A percentile compares a stretch with the other conserved stretches of the same genome.
phyloP scores from a whole-genome alignment of 495 filamentous ascomycete genomes.

The Melanomma pulvis-pyrius region DNA sequence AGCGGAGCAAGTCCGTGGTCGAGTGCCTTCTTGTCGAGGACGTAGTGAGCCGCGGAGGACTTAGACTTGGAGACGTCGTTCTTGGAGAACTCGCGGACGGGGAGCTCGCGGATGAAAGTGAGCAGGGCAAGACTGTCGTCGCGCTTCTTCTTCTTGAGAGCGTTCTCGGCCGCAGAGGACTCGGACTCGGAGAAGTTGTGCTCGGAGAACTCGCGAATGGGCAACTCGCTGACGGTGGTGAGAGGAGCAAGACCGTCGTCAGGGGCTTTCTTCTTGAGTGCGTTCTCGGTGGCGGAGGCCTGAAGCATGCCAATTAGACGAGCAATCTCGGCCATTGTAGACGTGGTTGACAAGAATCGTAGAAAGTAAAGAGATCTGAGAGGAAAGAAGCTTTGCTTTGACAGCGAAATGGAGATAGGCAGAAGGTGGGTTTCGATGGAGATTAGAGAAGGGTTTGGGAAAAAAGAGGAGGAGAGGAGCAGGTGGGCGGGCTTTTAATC shows the following conservation, averaged over 20 bases:
- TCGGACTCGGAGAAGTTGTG: neutral
- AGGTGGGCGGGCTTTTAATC: neutral
- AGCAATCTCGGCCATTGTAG: constrained; percentile 13
- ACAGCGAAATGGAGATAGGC: neutral
- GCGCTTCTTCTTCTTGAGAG: neutral
- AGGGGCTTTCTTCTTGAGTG: neutral
- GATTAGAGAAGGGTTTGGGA: neutral
- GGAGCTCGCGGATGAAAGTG: neutral
- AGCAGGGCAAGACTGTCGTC: neutral
- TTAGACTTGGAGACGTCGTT: neutral
- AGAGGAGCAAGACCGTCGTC: neutral
- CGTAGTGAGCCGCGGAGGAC: neutral
- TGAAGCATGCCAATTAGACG: constrained; percentile 17
- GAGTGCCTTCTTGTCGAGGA: neutral
- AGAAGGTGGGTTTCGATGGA: neutral
- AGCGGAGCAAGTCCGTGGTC: neutral
- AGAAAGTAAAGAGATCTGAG: neutral
- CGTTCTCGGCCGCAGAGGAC: neutral
- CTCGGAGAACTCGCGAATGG: neutral
- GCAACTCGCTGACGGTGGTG: neutral
- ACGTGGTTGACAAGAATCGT: neutral
- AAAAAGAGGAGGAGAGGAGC: neutral
- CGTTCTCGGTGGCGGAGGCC: neutral
- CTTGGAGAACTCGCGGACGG: neutral
- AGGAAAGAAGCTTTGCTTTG: no score